Evolutionary conservation across 2,329 filamentous ascomycete genomes (phyloP).

Genomic region (Neonectria hederae): DNA sequence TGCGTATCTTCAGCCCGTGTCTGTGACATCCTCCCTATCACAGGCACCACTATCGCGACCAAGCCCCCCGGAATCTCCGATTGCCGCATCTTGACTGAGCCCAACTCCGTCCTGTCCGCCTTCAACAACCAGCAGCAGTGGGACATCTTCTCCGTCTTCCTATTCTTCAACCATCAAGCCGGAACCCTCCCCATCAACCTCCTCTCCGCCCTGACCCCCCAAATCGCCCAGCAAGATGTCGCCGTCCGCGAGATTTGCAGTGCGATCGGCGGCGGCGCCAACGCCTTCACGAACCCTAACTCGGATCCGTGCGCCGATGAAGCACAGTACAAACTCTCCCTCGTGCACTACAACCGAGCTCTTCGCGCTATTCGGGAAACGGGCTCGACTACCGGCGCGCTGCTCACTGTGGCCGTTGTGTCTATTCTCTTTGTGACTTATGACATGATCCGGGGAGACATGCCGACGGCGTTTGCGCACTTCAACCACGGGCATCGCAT

Average conservation of each 20-base stretch:
- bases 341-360: conserved; percentile 35
- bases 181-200: conserved; percentile 32
- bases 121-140: conserved; percentile 37
- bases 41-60: conserved; percentile 2
- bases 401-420: conserved; percentile 31
- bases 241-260: conserved; percentile 35
- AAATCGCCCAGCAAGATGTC: conserved; percentile 30
- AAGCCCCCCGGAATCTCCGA: conserved; percentile 7
- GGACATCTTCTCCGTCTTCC: conserved; percentile 35
- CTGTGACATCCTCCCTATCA: conserved; percentile 24
- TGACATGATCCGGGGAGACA: conserved; percentile 34
- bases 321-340: conserved; percentile 20
- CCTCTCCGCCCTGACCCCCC: conserved; percentile 32
- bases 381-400: conserved; percentile 1
- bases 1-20: conserved; percentile 25
- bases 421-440: conserved; percentile 36
- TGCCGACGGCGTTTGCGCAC: conserved; percentile 28
- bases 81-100: conserved; percentile 27
- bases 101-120: conserved; percentile 25
- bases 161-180: conserved; percentile 31
- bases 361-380: conserved; percentile 22
- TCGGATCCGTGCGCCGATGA: conserved; percentile 22
- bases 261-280: conserved; percentile 31
- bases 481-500: conserved; percentile 34
- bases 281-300: conserved; percentile 24